These are phyloP conservation scores for Chlamydomonas sp. DNA, from an alignment of 139 green algal species.

Conservation along the genomic window DNA sequence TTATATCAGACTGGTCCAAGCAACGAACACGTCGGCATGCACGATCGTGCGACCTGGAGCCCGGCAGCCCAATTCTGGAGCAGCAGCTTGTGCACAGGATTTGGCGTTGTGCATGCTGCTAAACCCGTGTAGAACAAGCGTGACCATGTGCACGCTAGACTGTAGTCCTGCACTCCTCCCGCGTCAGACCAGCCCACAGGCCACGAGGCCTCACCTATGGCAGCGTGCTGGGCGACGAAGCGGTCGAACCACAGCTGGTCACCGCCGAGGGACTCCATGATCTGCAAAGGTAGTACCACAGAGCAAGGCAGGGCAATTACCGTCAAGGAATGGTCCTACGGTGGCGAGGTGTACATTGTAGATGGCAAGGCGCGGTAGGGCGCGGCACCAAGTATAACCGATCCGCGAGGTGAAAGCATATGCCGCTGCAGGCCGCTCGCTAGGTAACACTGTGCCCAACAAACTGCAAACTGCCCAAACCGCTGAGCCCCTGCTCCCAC, in stretches of 20 bases:
- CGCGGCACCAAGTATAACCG: neutral
- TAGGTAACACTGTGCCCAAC: too few species aligned
- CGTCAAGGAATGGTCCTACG: neutral
- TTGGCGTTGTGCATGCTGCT: too few species aligned
- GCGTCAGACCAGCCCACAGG: neutral
- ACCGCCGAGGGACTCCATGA: constrained; percentile 97
- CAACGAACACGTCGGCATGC: too few species aligned
- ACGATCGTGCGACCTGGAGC: too few species aligned
- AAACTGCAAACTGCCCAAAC: too few species aligned
- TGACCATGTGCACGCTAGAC: neutral
- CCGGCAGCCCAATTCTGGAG: too few species aligned
- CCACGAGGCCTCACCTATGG: neutral
- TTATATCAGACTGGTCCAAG: too few species aligned
- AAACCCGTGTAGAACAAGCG: too few species aligned
- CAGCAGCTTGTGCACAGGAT: too few species aligned
- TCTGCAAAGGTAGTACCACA: constrained; percentile 74
- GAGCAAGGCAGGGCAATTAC: neutral
- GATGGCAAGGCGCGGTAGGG: neutral
- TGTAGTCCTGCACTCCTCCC: neutral
- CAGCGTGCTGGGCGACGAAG: constrained; percentile 72
- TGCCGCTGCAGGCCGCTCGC: too few species aligned
- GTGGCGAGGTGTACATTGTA: neutral
- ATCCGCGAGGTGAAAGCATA: neutral
- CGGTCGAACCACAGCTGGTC: constrained; percentile 92
- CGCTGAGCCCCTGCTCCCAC: neutral